Evolutionary conservation across 2,329 filamentous ascomycete species (phyloP).

Genomic region (Hypocrella siamensis): DNA sequence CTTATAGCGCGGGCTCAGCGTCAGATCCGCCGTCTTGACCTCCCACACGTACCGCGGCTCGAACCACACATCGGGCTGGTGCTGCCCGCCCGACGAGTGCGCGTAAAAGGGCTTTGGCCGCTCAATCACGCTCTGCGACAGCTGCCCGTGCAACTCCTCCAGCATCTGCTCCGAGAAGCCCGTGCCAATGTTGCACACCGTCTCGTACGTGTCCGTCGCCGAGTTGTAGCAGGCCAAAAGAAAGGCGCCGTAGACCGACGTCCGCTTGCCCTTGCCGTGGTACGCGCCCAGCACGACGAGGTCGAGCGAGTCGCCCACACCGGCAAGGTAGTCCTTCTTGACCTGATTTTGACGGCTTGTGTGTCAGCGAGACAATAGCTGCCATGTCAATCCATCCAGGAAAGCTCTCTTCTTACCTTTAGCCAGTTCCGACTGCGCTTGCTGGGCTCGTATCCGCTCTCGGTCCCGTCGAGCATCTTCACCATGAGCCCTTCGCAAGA

Average conservation of each 20-base stretch:
- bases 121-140: constrained; percentile 70
- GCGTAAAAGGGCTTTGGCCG: constrained; percentile 87
- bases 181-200: constrained; percentile 95
- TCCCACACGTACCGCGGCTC: constrained; percentile 94
- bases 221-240: constrained; percentile 87
- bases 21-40: constrained; percentile 91
- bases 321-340: constrained; percentile 94
- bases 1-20: constrained; percentile 81
- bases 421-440: constrained; percentile 97
- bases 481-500: constrained; percentile 98
- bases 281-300: constrained; percentile 93
- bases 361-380: too few relatives aligned
- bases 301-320: constrained; percentile 88
- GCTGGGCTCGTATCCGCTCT: constrained; percentile 90
- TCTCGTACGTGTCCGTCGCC: constrained; percentile 69
- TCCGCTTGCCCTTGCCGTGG: constrained; percentile 86
- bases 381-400: too few relatives aligned
- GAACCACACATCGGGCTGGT: constrained; percentile 98
- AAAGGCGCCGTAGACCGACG: constrained; percentile 90
- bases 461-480: constrained; percentile 90
- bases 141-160: constrained; percentile 65
- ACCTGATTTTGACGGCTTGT: too few relatives aligned
- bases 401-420: constrained; percentile 60
- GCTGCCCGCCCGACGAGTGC: constrained; percentile 69
- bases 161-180: constrained; percentile 91